These are phyloP conservation scores for Aspergillus affinis DNA, from an alignment of 495 filamentous ascomycete species.

Conservation along the genomic window DNA sequence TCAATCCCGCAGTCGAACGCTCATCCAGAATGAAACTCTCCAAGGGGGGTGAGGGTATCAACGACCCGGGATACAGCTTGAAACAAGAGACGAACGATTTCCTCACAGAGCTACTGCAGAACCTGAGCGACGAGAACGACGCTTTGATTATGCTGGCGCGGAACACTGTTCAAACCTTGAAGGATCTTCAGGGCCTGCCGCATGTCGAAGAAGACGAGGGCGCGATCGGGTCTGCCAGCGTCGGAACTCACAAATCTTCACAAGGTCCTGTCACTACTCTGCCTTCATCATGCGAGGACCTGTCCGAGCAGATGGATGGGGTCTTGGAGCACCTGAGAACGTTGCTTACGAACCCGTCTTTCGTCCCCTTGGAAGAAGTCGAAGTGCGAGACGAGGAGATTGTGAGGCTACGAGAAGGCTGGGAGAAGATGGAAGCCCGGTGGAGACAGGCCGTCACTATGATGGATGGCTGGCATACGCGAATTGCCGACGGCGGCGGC, in stretches of 20 bases:
- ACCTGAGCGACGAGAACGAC: constrained; percentile 93
- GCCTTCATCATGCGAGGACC: constrained; percentile 64
- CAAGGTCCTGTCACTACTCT: constrained; percentile 38
- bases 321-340: constrained; percentile 77
- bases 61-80: constrained; percentile 67
- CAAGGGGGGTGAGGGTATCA: constrained; percentile 45
- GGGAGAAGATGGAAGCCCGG: constrained; percentile 85
- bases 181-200: constrained; percentile 76
- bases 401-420: constrained; percentile 71
- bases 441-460: constrained; percentile 87
- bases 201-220: constrained; percentile 43
- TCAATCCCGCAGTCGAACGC: constrained; percentile 41
- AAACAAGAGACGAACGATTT: constrained; percentile 89
- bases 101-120: constrained; percentile 82
- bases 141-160: constrained; percentile 70
- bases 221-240: constrained; percentile 36
- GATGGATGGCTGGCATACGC: constrained; percentile 90
- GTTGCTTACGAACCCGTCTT: constrained; percentile 89
- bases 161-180: constrained; percentile 67
- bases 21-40: constrained; percentile 28
- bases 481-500: constrained; percentile 75
- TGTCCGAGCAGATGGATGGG: constrained; percentile 68
- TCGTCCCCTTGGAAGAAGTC: constrained; percentile 94
- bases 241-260: constrained; percentile 30
- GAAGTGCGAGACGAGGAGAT: constrained; percentile 91